These are phyloP conservation scores for Willaertia magna DNA, from an alignment of 208 protist species.

Conservation along the genomic window DNA sequence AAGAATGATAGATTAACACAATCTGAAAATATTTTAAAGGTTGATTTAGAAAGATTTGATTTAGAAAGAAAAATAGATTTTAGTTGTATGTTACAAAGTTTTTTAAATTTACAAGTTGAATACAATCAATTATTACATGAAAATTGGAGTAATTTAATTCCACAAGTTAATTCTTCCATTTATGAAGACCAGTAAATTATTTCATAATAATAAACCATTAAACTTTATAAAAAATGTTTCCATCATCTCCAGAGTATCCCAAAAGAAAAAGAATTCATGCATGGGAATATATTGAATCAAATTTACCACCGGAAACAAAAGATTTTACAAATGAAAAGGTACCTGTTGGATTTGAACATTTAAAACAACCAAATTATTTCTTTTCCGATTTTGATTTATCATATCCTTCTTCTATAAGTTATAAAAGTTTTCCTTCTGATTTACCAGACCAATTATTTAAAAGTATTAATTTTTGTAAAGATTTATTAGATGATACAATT, in stretches of 20 bases:
- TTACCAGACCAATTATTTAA: not conserved
- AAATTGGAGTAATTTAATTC: conserved; percentile 47
- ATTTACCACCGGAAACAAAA: not conserved
- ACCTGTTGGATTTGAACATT: not conserved
- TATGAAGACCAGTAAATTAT: not conserved
- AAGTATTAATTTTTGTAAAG: not conserved
- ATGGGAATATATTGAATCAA: not conserved
- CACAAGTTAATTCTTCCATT: conserved; percentile 30
- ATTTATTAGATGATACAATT: not conserved
- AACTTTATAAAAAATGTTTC: not conserved
- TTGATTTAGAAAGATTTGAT: conserved; percentile 57
- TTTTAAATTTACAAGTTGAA: conserved; percentile 56
- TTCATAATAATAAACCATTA: too few species aligned
- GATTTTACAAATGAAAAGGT: not conserved
- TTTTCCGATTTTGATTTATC: not conserved
- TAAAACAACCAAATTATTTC: not conserved
- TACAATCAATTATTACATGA: conserved; percentile 50
- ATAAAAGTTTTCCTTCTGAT: not conserved
- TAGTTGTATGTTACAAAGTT: conserved; percentile 51
- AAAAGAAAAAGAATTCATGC: not conserved
- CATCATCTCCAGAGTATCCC: not conserved
- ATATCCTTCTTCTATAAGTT: not conserved
- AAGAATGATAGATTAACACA: conserved; percentile 16
- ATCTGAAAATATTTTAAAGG: not conserved
- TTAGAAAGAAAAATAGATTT: conserved; percentile 60